Conservation (phyloP, 1,284 basidiomycete genomes). For the Phellopilus nigrolimitatus region DNA sequence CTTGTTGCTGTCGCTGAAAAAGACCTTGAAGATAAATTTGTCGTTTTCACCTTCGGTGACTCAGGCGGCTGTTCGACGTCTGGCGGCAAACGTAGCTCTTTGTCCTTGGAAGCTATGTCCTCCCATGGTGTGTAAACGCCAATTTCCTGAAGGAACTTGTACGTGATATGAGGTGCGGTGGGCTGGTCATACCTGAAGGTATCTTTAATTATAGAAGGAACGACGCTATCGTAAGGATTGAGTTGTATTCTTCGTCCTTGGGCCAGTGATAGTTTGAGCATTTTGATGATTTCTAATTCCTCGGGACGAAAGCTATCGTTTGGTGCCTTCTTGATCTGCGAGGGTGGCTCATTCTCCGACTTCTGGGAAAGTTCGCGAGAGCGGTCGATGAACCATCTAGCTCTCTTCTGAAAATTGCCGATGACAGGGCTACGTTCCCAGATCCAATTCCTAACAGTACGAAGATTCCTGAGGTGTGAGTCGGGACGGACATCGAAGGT, state of each 20-base stretch:
- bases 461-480: constrained; percentile 52
- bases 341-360: constrained; percentile 32
- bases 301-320: constrained; percentile 30
- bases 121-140: constrained; percentile 77
- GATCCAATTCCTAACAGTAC: constrained; percentile 52
- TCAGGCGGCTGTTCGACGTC: background rate
- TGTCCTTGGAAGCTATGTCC: constrained; percentile 39
- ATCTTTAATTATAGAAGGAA: constrained; percentile 59
- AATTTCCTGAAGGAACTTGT: constrained; percentile 55
- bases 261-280: constrained; percentile 61
- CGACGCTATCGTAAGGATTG: constrained; percentile 55
- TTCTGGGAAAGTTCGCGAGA: constrained; percentile 27
- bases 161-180: constrained; percentile 35
- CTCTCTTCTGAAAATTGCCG: constrained; percentile 54
- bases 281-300: constrained; percentile 63
- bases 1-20: background rate
- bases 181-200: constrained; percentile 36
- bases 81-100: constrained; percentile 23
- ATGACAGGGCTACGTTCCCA: constrained; percentile 40
- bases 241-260: constrained; percentile 55
- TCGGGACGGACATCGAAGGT: constrained; percentile 68
- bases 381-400: constrained; percentile 39
- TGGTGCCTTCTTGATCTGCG: constrained; percentile 21
- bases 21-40: background rate
- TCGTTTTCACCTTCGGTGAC: background rate